These are phyloP conservation scores for Phyllosticta citriasiana DNA, from an alignment of 2,329 filamentous ascomycete species.

Conservation along the genomic window DNA sequence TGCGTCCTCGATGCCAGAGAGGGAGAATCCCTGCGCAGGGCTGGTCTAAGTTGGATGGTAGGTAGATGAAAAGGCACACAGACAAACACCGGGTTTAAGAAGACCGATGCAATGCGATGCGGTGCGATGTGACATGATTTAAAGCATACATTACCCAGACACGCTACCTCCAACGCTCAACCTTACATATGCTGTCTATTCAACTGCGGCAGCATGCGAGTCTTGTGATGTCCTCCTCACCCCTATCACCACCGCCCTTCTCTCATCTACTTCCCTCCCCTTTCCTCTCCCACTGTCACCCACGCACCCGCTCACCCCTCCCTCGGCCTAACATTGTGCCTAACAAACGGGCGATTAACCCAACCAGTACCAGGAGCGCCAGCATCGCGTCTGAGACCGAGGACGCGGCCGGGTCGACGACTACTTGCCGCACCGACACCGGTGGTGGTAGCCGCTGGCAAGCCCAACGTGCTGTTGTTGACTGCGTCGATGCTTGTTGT, in stretches of 20 bases:
- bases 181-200: neutral
- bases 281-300: neutral
- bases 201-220: too few relatives aligned
- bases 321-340: neutral
- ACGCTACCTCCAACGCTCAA: constrained; percentile 11
- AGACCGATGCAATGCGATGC: neutral
- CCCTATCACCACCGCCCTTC: neutral
- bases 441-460: neutral
- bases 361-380: neutral
- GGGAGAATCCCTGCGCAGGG: too few relatives aligned
- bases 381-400: neutral
- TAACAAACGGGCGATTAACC: neutral
- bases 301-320: neutral
- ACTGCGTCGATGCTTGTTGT: neutral
- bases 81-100: neutral
- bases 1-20: too few relatives aligned
- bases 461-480: neutral
- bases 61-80: neutral
- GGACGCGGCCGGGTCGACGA: too few relatives aligned
- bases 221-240: too few relatives aligned
- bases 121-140: neutral
- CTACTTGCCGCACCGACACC: too few relatives aligned
- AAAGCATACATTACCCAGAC: neutral
- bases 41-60: too few relatives aligned
- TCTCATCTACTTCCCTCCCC: neutral